Conservation (phyloP, 495 filamentous ascomycete genomes). For the Tuber magnatum region DNA sequence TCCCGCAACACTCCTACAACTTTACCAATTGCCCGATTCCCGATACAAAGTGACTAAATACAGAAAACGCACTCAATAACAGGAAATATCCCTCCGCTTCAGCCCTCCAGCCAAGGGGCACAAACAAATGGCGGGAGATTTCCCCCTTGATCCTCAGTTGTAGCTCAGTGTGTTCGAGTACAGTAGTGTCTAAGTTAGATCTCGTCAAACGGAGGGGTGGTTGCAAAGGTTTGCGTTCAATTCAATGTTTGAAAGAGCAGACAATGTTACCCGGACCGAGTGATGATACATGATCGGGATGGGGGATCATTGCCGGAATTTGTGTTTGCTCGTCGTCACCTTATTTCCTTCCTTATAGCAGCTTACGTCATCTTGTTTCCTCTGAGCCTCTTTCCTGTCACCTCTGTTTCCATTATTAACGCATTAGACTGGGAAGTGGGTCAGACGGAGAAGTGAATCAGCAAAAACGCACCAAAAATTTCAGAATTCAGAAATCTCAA, state of each 20-base stretch:
- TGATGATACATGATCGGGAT: neutral
- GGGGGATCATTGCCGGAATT: neutral
- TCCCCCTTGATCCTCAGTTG: neutral
- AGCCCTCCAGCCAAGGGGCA: neutral
- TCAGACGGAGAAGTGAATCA: no score
- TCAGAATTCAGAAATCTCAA: no score
- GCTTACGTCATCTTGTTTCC: neutral
- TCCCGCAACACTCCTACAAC: neutral
- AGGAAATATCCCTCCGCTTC: neutral
- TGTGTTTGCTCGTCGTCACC: neutral
- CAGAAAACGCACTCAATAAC: neutral
- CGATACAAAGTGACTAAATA: neutral
- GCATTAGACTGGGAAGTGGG: no score
- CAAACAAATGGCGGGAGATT: neutral
- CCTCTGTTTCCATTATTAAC: no score
- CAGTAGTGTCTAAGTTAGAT: neutral
- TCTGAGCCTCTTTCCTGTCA: neutral
- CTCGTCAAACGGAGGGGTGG: neutral
- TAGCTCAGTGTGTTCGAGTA: neutral
- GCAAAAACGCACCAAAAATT: no score
- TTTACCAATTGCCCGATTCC: neutral
- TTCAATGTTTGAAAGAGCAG: neutral
- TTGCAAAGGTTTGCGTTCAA: neutral
- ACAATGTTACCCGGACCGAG: neutral
- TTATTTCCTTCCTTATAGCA: neutral